Percentiles rank a stretch among this genome's conserved stretches.
phyloP scores from a whole-genome alignment of 2,329 filamentous ascomycete genomes.

The Daldinia sp. region DNA sequence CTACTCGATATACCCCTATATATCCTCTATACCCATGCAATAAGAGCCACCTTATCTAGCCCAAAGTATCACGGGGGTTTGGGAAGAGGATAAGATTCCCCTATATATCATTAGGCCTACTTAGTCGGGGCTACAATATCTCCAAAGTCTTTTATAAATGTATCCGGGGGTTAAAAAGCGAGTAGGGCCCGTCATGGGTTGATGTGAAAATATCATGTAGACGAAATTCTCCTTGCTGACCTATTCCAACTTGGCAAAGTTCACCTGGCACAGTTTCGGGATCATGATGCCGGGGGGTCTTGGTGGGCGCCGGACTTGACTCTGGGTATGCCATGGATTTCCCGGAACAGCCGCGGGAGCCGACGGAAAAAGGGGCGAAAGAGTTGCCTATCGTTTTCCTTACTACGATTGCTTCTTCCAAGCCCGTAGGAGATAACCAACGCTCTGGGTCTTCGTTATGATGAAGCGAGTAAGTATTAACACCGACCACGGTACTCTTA shows the following conservation, averaged over 20 bases:
- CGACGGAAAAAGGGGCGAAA: slow-evolving; percentile 58
- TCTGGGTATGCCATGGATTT: slow-evolving; percentile 56
- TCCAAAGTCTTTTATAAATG: slow-evolving; percentile 9
- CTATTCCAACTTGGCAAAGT: slow-evolving; percentile 8
- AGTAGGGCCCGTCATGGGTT: slow-evolving; percentile 18
- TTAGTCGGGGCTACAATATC: neutral
- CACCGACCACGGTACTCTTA: slow-evolving; percentile 30
- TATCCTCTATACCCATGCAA: too few species aligned
- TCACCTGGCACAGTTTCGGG: slow-evolving; percentile 31
- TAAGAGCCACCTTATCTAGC: too few species aligned
- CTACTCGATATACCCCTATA: too few species aligned
- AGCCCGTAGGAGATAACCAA: slow-evolving; percentile 12
- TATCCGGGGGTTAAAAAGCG: slow-evolving; percentile 7
- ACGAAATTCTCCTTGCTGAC: slow-evolving; percentile 22
- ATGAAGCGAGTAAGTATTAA: slow-evolving; percentile 34
- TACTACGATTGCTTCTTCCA: slow-evolving; percentile 35
- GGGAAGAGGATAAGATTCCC: neutral
- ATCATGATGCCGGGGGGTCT: slow-evolving; percentile 52
- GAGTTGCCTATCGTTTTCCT: slow-evolving; percentile 30
- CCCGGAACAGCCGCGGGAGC: slow-evolving; percentile 39
- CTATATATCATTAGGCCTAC: neutral
- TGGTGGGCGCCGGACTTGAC: slow-evolving; percentile 52
- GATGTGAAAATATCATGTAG: slow-evolving; percentile 16
- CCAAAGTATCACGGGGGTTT: too few species aligned
- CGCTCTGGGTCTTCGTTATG: slow-evolving; percentile 34